These are phyloP conservation scores for Cryptococcus sp. DNA, from an alignment of 1,284 basidiomycete genomes.

Conservation along the genomic window DNA sequence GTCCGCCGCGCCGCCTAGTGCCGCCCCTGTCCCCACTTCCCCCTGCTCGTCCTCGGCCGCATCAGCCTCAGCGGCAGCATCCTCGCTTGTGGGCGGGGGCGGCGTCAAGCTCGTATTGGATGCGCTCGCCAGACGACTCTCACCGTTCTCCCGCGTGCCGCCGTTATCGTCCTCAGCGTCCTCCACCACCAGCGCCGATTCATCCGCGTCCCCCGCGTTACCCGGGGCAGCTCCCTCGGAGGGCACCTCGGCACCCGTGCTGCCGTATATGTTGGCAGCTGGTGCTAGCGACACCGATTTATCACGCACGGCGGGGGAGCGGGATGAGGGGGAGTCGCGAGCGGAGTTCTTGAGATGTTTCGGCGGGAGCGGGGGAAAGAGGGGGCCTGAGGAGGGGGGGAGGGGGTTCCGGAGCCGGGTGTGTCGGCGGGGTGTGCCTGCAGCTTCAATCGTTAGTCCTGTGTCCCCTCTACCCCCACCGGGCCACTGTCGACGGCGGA, in stretches of 20 bases:
- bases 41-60: constrained; percentile 9
- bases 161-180: neutral
- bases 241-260: no score
- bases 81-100: constrained; percentile 35
- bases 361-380: constrained; percentile 48
- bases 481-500: neutral
- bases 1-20: constrained; percentile 1
- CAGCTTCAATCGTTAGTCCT: neutral
- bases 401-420: constrained; percentile 45
- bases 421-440: constrained; percentile 26
- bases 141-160: neutral
- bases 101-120: constrained; percentile 35
- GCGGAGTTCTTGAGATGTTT: constrained; percentile 39
- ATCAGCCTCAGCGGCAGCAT: constrained; percentile 20
- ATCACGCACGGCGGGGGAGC: constrained; percentile 3
- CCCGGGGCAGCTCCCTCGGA: no score
- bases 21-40: constrained; percentile 2
- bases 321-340: constrained; percentile 31
- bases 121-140: constrained; percentile 10
- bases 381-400: constrained; percentile 42
- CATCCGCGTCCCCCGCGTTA: neutral
- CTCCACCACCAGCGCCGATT: neutral
- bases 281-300: no score
- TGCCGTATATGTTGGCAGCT: no score
- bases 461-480: neutral